Evolutionary conservation across 208 protist species (phyloP).

Genomic region (Leishmania major): DNA sequence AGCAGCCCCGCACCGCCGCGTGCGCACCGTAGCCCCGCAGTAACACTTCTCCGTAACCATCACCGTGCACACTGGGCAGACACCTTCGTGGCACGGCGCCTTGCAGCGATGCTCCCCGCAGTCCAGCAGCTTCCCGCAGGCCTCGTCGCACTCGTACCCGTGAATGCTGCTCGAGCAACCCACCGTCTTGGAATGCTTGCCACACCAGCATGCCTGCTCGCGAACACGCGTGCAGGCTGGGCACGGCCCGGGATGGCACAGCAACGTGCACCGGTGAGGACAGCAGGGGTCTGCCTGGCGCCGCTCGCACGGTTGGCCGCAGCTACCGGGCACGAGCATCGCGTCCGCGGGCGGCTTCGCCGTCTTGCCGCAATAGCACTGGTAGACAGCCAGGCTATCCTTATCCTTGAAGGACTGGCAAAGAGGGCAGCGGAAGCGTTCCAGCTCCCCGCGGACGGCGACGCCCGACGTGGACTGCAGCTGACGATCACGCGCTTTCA

Average conservation of each 20-base stretch:
- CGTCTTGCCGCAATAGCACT: conserved; percentile 84
- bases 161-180: conserved; percentile 74
- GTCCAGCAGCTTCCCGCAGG: conserved; percentile 71
- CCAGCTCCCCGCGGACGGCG: conserved; percentile 18
- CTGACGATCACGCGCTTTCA: conserved; percentile 51
- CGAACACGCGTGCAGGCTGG: conserved; percentile 65
- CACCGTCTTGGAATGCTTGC: conserved; percentile 61
- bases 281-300: conserved; percentile 59
- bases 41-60: conserved; percentile 72
- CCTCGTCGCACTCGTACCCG: conserved; percentile 74
- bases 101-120: conserved; percentile 87
- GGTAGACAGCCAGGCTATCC: conserved; percentile 34
- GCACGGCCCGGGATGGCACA: conserved; percentile 87
- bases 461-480: conserved; percentile 27
- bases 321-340: conserved; percentile 79
- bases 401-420: conserved; percentile 50
- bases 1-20: conserved; percentile 41
- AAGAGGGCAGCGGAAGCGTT: conserved; percentile 73
- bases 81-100: conserved; percentile 84
- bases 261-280: conserved; percentile 69
- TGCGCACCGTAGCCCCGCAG: conserved; percentile 75
- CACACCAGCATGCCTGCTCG: conserved; percentile 81
- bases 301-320: conserved; percentile 69
- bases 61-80: conserved; percentile 82
- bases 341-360: conserved; percentile 53